Evolutionary conservation across 495 filamentous ascomycete species (phyloP).

Genomic region (Daldinia loculata): DNA sequence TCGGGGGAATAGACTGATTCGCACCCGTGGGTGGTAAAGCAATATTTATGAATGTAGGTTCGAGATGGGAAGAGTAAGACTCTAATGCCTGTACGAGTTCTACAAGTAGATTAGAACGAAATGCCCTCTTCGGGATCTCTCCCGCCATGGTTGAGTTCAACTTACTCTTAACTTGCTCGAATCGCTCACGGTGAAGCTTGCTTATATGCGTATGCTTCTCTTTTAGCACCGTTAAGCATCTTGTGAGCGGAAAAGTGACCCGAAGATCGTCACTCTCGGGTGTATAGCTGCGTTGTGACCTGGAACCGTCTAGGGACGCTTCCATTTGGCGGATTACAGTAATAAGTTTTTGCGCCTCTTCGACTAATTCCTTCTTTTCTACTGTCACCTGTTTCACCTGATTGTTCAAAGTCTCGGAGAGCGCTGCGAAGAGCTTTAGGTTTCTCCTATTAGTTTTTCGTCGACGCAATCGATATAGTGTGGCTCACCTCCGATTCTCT

Average conservation of each 20-base stretch:
- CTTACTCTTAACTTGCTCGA: slow-evolving; percentile 93
- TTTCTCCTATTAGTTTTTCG: slow-evolving; percentile 42
- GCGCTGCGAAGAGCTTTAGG: slow-evolving; percentile 78
- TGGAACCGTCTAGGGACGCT: slow-evolving; percentile 79
- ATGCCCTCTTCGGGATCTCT: background rate
- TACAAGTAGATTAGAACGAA: slow-evolving; percentile 49
- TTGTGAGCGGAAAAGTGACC: slow-evolving; percentile 80
- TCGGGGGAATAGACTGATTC: slow-evolving; percentile 76
- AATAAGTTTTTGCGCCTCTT: slow-evolving; percentile 87
- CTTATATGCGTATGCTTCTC: slow-evolving; percentile 84
- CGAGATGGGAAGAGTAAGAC: slow-evolving; percentile 93
- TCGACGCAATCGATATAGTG: slow-evolving; percentile 7
- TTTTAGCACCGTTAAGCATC: slow-evolving; percentile 79
- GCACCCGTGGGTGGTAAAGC: slow-evolving; percentile 80
- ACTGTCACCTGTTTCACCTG: slow-evolving; percentile 80
- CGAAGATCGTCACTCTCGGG: slow-evolving; percentile 69
- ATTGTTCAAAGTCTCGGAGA: slow-evolving; percentile 86
- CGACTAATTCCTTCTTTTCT: slow-evolving; percentile 86
- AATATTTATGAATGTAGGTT: slow-evolving; percentile 82
- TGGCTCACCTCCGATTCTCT: slow-evolving; percentile 81
- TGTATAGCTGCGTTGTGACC: slow-evolving; percentile 61
- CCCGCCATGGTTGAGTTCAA: background rate
- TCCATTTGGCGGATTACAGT: slow-evolving; percentile 92
- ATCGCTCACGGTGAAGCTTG: slow-evolving; percentile 85
- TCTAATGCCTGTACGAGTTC: slow-evolving; percentile 92